Evolutionary conservation across 768 basidiomycete genomes (phyloP).

Genomic region (Serpula lacrymans): DNA sequence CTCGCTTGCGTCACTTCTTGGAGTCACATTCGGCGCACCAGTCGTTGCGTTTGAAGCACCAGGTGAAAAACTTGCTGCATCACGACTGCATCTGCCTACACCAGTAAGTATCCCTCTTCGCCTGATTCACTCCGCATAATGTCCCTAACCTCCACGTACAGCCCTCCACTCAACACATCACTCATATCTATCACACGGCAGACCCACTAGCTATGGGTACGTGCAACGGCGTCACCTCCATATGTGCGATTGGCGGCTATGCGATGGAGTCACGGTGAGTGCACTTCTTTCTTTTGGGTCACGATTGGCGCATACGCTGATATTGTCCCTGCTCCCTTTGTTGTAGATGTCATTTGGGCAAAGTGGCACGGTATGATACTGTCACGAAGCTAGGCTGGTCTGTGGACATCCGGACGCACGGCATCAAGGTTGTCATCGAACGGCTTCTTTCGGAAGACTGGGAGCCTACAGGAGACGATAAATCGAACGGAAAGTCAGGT

Average conservation of each 20-base stretch:
- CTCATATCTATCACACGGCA: constrained; percentile 88
- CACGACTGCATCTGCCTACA: constrained; percentile 80
- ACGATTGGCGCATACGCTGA: neutral
- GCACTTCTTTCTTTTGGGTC: neutral
- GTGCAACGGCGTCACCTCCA: constrained; percentile 72
- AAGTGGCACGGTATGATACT: constrained; percentile 81
- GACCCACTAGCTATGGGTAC: constrained; percentile 90
- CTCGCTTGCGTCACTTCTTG: constrained; percentile 77
- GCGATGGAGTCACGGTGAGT: constrained; percentile 70
- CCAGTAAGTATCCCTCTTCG: constrained; percentile 50
- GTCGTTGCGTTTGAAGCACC: constrained; percentile 91
- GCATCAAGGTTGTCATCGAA: constrained; percentile 69
- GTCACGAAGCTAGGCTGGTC: constrained; percentile 78
- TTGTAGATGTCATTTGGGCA: constrained; percentile 79
- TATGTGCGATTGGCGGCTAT: constrained; percentile 82
- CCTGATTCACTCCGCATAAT: neutral
- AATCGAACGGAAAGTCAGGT: constrained; percentile 7
- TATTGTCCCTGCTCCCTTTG: neutral
- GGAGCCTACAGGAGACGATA: constrained; percentile 23
- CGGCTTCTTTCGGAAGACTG: constrained; percentile 52
- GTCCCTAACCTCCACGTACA: constrained; percentile 20
- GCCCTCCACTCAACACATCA: constrained; percentile 74
- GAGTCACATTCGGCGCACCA: constrained; percentile 88
- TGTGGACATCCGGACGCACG: constrained; percentile 69
- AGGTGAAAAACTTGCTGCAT: constrained; percentile 65